Evolutionary conservation across 1,139 yeast species (phyloP), one percentile per base, ranked within the genome.

Genomic region (Saccharomyces hybrid): DNA sequence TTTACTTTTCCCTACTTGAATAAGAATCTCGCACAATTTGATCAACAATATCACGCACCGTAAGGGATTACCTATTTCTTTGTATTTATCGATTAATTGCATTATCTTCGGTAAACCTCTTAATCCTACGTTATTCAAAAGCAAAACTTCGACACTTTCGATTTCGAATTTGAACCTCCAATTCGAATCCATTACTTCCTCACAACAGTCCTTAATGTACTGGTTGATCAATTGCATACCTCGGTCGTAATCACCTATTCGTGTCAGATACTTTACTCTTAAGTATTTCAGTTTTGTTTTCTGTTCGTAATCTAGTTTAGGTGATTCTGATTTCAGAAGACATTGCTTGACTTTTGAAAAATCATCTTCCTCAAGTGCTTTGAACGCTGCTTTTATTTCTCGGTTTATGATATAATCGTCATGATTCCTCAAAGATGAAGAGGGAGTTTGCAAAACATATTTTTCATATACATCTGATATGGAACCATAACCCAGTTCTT

Each of bases 151-250:
- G 34, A 63, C 61, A 48, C 61, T 60, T 51, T 59, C 63, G 20
- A 56, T 50, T 26, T 59, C 56, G 47, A 65, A 66, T 14, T 56
- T 51, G 47, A 56, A 59, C 47, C 56, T 59, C 69, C 69, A 65
- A 25, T 53, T 53, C 16, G 55, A 53, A 50, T 64, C 67, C 20
- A 50, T 49, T 26, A 51, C 51, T 2, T 41, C 38, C 26, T 54
- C 44, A 13, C 52, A 50, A 27, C 60, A 59, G 13, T 62, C 61
- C 5, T 50, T 54, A 5, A 60, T 56, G 20, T 49, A 46, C 13
- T 51, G 47, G 25, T 55, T 53, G 5, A 63, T 50, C 23, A 49
- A 55, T 9, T 52, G 50, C 56, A 64, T 58, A 4, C 67, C 67
- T 9, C 47, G 52, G 27, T 59, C 57, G 38, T 53, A 59, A 20